phyloP scores from a whole-genome alignment of 2,329 filamentous ascomycete genomes.

The Tolypocladium album region DNA sequence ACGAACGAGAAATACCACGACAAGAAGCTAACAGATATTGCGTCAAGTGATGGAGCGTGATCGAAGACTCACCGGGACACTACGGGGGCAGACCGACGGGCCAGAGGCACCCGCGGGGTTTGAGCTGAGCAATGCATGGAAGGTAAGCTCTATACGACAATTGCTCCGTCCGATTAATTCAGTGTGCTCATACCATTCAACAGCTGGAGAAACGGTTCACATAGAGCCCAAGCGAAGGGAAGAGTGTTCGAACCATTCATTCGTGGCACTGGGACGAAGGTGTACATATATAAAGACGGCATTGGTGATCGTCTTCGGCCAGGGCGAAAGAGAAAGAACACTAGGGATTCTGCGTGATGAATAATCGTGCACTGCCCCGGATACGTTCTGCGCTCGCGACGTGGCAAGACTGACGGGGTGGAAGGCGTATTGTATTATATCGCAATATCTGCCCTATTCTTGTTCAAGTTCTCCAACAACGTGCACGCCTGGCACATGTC shows the following conservation, averaged over 20 bases:
- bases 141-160: conserved; percentile 26
- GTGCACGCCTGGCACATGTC: conserved; percentile 88
- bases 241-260: background rate
- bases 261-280: conserved; percentile 3
- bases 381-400: background rate
- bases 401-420: background rate
- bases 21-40: conserved; percentile 1
- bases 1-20: background rate
- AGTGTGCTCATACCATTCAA: background rate
- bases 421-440: conserved; percentile 25
- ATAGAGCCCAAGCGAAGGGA: conserved; percentile 15
- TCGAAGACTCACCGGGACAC: conserved; percentile 45
- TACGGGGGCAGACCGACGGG: conserved; percentile 47
- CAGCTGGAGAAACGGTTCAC: conserved; percentile 44
- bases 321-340: background rate
- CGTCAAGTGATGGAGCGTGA: conserved; percentile 54
- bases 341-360: background rate
- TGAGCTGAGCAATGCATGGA: conserved; percentile 54
- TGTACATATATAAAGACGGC: conserved; percentile 7
- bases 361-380: background rate
- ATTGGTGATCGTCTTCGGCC: background rate
- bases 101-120: conserved; percentile 46
- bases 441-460: conserved; percentile 51
- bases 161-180: background rate
- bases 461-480: conserved; percentile 83